Conservation (phyloP, 495 filamentous ascomycete species). For the Neurospora cerealis region DNA sequence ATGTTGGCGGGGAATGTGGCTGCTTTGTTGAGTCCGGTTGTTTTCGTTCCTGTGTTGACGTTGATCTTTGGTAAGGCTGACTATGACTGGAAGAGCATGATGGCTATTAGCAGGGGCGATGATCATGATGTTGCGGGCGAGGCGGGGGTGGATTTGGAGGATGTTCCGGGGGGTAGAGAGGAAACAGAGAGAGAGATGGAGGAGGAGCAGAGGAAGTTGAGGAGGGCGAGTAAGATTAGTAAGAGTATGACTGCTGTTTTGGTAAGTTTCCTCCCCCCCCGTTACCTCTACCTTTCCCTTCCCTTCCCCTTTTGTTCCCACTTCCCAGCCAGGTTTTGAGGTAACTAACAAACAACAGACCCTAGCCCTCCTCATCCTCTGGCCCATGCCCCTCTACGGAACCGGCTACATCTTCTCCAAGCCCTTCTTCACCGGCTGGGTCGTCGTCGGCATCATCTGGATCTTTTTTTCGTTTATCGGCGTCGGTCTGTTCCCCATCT, state of each 20-base stretch:
- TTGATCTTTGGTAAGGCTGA: slow-evolving; percentile 63
- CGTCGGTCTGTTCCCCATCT: slow-evolving; percentile 77
- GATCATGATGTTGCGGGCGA: slow-evolving; percentile 64
- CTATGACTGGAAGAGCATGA: slow-evolving; percentile 88
- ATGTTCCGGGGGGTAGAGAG: slow-evolving; percentile 46
- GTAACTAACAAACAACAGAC: slow-evolving; percentile 40
- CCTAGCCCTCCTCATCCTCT: slow-evolving; percentile 68
- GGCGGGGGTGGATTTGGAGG: slow-evolving; percentile 63
- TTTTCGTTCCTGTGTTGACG: slow-evolving; percentile 75
- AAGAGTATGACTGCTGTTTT: slow-evolving; percentile 65
- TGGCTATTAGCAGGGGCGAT: slow-evolving; percentile 70
- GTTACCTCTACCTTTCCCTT: neutral
- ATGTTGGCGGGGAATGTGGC: slow-evolving; percentile 80
- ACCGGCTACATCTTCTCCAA: slow-evolving; percentile 79
- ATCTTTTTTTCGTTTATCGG: slow-evolving; percentile 63
- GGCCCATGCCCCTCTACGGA: slow-evolving; percentile 95
- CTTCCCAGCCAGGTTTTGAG: too few species aligned
- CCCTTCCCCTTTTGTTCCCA: neutral
- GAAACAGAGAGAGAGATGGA: slow-evolving; percentile 28
- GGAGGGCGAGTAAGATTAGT: slow-evolving; percentile 66
- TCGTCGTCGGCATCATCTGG: slow-evolving; percentile 79
- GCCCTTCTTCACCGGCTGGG: slow-evolving; percentile 89
- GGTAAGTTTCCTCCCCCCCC: slow-evolving; percentile 7
- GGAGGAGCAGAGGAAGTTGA: slow-evolving; percentile 59
- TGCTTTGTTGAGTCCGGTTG: slow-evolving; percentile 66